These are phyloP conservation scores for Fusarium cicatricum DNA, from an alignment of 2,329 filamentous ascomycete species.

Conservation along the genomic window DNA sequence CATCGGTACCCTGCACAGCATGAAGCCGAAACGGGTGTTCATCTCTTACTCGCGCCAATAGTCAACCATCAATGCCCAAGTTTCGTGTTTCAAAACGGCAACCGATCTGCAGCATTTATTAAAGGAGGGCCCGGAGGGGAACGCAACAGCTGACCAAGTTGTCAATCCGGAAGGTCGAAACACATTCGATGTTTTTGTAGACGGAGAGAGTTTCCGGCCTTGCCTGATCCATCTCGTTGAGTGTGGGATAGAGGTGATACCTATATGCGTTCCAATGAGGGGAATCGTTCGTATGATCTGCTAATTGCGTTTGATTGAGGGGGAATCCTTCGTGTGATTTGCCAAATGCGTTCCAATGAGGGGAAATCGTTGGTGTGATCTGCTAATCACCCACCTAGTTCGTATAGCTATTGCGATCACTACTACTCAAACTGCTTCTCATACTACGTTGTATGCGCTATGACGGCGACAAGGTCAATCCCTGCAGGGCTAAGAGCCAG, in stretches of 20 bases:
- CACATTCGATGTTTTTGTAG: neutral
- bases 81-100: conserved; percentile 6
- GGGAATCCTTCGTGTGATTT: neutral
- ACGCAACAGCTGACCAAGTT: neutral
- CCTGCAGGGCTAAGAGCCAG: neutral
- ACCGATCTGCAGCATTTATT: conserved; percentile 11
- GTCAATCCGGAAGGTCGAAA: conserved; percentile 8
- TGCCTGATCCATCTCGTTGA: conserved; percentile 1
- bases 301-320: neutral
- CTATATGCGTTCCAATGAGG: neutral
- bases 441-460: neutral
- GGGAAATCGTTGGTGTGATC: neutral
- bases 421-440: neutral
- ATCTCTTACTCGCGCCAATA: conserved; percentile 11
- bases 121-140: conserved; percentile 5
- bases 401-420: neutral
- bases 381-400: neutral
- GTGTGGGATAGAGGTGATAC: neutral
- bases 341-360: neutral
- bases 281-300: neutral
- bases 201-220: neutral
- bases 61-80: neutral
- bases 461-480: neutral
- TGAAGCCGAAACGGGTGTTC: neutral
- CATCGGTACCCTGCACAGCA: neutral